These are phyloP conservation scores for Pseudopithomyces maydicus DNA, from an alignment of 2,329 filamentous ascomycete species.

Conservation along the genomic window DNA sequence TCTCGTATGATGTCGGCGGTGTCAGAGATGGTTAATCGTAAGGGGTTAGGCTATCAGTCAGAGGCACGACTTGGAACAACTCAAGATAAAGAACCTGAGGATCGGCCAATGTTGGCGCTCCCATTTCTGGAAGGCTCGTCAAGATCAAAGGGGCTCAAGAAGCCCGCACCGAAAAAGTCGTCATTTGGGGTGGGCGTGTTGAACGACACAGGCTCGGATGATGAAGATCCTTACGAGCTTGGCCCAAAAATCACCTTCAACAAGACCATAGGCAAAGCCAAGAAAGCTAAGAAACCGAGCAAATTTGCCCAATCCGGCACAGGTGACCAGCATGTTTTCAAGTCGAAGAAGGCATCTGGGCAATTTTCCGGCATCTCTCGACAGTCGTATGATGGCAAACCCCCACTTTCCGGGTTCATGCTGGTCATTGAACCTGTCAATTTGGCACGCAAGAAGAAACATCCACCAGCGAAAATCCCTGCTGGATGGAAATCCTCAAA, in stretches of 20 bases:
- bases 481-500: conserved; percentile 72
- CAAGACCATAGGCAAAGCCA: conserved; percentile 78
- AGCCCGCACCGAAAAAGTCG: conserved; percentile 61
- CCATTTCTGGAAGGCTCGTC: conserved; percentile 29
- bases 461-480: conserved; percentile 71
- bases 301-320: conserved; percentile 67
- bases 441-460: conserved; percentile 52
- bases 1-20: conserved; percentile 69
- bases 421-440: conserved; percentile 60
- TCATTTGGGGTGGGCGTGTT: conserved; percentile 87
- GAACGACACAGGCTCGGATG: conserved; percentile 92
- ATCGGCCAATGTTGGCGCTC: conserved; percentile 19
- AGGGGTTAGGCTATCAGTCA: conserved; percentile 71
- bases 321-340: conserved; percentile 72
- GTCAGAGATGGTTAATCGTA: conserved; percentile 67
- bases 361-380: conserved; percentile 53
- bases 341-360: conserved; percentile 66
- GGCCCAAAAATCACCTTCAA: conserved; percentile 91
- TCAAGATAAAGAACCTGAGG: conserved; percentile 28
- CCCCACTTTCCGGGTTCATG: conserved; percentile 80
- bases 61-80: conserved; percentile 58
- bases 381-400: conserved; percentile 81
- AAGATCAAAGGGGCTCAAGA: conserved; percentile 34
- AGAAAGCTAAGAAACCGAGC: conserved; percentile 65
- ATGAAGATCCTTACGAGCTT: conserved; percentile 92